Conservation (phyloP, 176 grass and related monocot genomes). For the Oryza brachyantha region DNA sequence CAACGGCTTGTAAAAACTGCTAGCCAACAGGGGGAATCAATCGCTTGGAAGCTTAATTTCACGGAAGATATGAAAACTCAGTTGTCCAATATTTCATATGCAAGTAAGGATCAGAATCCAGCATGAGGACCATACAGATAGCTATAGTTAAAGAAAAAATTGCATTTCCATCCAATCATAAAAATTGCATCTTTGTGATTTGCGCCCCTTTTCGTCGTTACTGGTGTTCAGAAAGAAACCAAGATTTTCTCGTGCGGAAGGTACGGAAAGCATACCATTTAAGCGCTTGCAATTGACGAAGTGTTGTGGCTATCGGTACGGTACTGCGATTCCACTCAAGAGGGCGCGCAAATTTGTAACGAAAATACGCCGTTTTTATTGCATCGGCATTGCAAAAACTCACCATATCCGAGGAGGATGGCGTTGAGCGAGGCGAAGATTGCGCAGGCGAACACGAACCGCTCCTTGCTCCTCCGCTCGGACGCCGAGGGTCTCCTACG, state of each 20-base stretch:
- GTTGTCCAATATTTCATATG: not conserved
- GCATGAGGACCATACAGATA: not conserved
- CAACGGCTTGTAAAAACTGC: not conserved
- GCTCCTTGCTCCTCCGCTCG: conserved; percentile 33
- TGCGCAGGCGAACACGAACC: conserved; percentile 49
- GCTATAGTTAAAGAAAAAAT: not conserved
- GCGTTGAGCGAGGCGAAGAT: conserved; percentile 57
- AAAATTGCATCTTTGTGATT: not conserved
- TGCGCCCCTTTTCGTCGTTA: not conserved
- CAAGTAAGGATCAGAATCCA: not conserved
- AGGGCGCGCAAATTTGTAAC: not conserved
- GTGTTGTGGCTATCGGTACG: conserved; percentile 2
- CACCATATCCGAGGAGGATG: conserved; percentile 60
- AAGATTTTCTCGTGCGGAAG: conserved; percentile 1
- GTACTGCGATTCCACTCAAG: not conserved
- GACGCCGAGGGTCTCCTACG: not conserved
- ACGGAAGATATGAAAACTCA: not conserved
- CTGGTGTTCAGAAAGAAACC: not conserved
- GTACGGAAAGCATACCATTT: conserved; percentile 3
- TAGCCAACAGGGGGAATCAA: not conserved
- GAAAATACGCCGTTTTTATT: not conserved
- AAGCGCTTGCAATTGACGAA: not conserved
- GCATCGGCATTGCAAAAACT: conserved; percentile 30
- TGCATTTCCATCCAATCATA: not conserved
- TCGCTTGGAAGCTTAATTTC: not conserved